Evolutionary conservation across 2,329 filamentous ascomycete species (phyloP).

Genomic region (Didymella exigua): DNA sequence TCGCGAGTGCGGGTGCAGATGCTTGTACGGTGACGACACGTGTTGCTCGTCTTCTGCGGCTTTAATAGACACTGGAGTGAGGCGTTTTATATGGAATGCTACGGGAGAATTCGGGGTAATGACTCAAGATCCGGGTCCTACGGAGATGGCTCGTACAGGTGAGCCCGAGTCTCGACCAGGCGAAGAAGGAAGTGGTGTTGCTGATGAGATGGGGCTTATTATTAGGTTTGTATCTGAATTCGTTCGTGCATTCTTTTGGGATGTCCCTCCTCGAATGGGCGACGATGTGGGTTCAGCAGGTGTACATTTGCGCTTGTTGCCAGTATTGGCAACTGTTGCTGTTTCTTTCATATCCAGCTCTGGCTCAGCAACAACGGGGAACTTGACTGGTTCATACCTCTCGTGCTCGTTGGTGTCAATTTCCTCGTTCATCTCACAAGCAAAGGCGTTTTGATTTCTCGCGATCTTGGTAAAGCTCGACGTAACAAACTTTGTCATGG

Average conservation of each 20-base stretch:
- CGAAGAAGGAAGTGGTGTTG: background rate
- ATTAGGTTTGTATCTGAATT: background rate
- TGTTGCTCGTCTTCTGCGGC: background rate
- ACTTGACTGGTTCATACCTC: background rate
- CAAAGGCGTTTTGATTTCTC: conserved; percentile 1
- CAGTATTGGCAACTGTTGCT: background rate
- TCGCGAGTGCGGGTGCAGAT: too few relatives aligned
- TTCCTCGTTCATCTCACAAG: conserved; percentile 5
- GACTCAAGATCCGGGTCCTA: too few relatives aligned
- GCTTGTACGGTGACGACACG: too few relatives aligned
- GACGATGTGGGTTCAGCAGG: background rate
- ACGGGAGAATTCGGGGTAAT: background rate
- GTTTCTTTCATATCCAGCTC: background rate
- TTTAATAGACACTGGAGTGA: background rate
- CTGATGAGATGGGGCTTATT: background rate
- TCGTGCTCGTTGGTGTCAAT: background rate
- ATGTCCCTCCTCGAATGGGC: background rate
- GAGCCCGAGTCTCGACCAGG: background rate
- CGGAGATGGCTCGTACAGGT: background rate
- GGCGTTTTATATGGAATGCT: background rate
- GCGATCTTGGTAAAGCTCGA: background rate
- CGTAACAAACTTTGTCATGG: conserved; percentile 1
- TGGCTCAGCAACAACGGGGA: background rate
- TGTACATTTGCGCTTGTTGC: background rate
- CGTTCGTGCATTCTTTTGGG: background rate